A percentile compares a stretch with the other conserved stretches of the same genome.
phyloP scores from a whole-genome alignment of 805 yeast genomes.

The Barnettozyma salicaria region DNA sequence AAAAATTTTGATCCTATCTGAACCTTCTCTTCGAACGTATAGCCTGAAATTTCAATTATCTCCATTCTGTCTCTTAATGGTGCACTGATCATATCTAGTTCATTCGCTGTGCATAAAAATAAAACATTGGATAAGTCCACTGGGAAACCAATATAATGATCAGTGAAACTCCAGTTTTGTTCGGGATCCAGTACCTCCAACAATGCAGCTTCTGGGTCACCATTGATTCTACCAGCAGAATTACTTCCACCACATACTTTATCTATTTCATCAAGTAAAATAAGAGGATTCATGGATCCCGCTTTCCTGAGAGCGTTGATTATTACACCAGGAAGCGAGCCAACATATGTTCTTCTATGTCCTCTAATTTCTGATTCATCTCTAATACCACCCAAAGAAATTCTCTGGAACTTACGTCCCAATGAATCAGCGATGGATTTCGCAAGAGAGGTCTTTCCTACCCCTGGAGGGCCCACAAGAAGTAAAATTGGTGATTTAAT shows the following conservation, averaged over 20 bases:
- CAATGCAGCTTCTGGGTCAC: constrained; percentile 88
- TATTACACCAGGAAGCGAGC: constrained; percentile 84
- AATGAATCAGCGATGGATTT: constrained; percentile 71
- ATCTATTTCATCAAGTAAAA: constrained; percentile 80
- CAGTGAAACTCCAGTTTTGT: constrained; percentile 70
- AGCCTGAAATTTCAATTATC: constrained; percentile 70
- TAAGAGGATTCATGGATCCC: constrained; percentile 75
- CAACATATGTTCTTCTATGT: constrained; percentile 86
- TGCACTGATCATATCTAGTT: constrained; percentile 59
- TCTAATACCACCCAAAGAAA: constrained; percentile 81
- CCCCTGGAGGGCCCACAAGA: constrained; percentile 91
- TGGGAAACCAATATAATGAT: constrained; percentile 83
- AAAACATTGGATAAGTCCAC: constrained; percentile 75
- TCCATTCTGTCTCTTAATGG: constrained; percentile 85
- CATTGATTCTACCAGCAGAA: constrained; percentile 44
- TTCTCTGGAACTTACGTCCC: constrained; percentile 68
- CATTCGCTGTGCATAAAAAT: constrained; percentile 84
- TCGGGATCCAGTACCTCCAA: constrained; percentile 88
- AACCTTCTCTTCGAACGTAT: constrained; percentile 70
- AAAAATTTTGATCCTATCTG: constrained; percentile 64
- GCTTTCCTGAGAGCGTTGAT: constrained; percentile 73
- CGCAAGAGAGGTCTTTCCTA: constrained; percentile 85
- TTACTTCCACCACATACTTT: constrained; percentile 56
- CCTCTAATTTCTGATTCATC: constrained; percentile 90
- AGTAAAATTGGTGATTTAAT: constrained; percentile 55